Percentiles rank a stretch among this genome's conserved stretches.
Conservation (phyloP, 2,329 filamentous ascomycete species). For the Fusarium ramigenum region DNA sequence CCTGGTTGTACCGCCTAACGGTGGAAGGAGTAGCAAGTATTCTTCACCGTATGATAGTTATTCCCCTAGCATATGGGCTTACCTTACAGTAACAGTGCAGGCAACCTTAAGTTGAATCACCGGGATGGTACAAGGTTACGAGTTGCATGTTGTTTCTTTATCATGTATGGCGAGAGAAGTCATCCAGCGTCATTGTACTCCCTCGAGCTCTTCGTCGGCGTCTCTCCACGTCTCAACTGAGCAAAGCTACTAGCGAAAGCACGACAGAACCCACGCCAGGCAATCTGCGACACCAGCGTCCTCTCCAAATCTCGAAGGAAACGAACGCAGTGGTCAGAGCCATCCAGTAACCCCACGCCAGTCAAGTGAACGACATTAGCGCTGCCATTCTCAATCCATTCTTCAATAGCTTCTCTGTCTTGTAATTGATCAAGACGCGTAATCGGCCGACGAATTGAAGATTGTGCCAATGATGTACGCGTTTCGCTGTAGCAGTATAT, state of each 20-base stretch:
- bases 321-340: not conserved
- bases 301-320: not conserved
- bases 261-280: not conserved
- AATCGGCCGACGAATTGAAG: no score
- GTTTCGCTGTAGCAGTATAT: not conserved
- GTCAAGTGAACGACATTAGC: not conserved
- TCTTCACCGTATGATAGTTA: not conserved
- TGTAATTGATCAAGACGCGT: not conserved
- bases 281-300: not conserved
- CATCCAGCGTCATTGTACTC: not conserved
- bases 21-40: rapidly evolving
- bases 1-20: not conserved
- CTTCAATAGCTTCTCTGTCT: rapidly evolving
- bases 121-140: no score
- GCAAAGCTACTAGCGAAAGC: not conserved
- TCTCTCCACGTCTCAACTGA: not conserved
- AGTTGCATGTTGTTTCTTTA: not conserved
- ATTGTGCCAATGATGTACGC: rapidly evolving
- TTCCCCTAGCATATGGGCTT: no score
- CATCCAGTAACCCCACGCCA: not conserved
- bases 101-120: no score
- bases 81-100: no score
- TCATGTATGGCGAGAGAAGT: not conserved
- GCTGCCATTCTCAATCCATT: rapidly evolving
- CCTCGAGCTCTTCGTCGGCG: not conserved